A percentile compares a stretch with the other conserved stretches of the same genome.
phyloP scores from a whole-genome alignment of 2,329 filamentous ascomycete genomes.

The Phoma sp. region DNA sequence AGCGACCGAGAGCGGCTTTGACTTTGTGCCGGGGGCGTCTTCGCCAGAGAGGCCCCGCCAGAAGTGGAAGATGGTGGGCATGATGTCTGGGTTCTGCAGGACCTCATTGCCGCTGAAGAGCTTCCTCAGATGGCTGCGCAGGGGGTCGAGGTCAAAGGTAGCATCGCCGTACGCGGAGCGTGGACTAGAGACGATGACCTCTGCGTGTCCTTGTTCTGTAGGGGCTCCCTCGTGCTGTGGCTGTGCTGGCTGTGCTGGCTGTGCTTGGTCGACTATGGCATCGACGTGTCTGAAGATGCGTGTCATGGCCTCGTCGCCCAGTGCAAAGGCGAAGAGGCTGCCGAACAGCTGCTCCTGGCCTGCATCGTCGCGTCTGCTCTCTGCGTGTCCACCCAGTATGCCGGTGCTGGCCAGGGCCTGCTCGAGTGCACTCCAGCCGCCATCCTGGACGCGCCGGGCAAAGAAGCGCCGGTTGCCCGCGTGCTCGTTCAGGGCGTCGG shows the following conservation, averaged over 20 bases:
- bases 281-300: slow-evolving; percentile 64
- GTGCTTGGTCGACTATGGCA: slow-evolving; percentile 30
- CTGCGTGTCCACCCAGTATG: slow-evolving; percentile 44
- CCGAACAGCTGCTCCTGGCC: slow-evolving; percentile 78
- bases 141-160: slow-evolving; percentile 35
- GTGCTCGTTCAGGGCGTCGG: slow-evolving; percentile 77
- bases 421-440: slow-evolving; percentile 80
- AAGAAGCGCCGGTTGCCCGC: slow-evolving; percentile 90
- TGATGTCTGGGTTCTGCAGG: slow-evolving; percentile 49
- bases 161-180: slow-evolving; percentile 35
- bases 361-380: slow-evolving; percentile 43
- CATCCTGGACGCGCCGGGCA: slow-evolving; percentile 73
- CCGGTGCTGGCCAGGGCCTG: slow-evolving; percentile 73
- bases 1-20: slow-evolving; percentile 45
- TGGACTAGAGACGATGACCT: slow-evolving; percentile 37
- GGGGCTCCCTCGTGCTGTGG: slow-evolving; percentile 17
- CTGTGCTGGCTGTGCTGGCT: slow-evolving; percentile 14
- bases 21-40: slow-evolving; percentile 39
- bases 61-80: slow-evolving; percentile 49
- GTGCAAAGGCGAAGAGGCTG: slow-evolving; percentile 77
- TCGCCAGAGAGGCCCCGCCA: slow-evolving; percentile 46
- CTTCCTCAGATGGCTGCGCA: slow-evolving; percentile 39
- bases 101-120: slow-evolving; percentile 51
- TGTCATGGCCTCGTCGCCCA: slow-evolving; percentile 78
- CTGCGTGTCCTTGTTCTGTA: slow-evolving; percentile 14